Percentiles rank a stretch among this genome's conserved stretches.
Evolutionary conservation across 2,329 filamentous ascomycete genomes (phyloP).

Genomic region (Ustilaginoidea virens): DNA sequence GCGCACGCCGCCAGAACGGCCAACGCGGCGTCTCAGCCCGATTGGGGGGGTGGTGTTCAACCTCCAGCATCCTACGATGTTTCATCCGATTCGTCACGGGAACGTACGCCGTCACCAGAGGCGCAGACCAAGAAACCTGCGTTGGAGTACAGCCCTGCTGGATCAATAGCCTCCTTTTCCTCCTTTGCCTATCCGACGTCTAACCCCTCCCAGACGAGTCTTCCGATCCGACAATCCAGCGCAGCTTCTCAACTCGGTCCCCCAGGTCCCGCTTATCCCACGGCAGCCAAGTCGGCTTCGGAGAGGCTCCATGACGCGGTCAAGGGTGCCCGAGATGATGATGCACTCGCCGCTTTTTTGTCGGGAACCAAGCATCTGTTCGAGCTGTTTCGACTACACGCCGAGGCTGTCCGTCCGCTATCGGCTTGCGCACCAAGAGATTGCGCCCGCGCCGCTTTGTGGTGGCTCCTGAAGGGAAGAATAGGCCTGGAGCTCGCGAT

Average conservation of each 20-base stretch:
- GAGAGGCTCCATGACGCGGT: slow-evolving; percentile 26
- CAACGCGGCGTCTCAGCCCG: slow-evolving; percentile 17
- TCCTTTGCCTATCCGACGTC: slow-evolving; percentile 15
- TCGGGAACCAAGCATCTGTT: slow-evolving; percentile 57
- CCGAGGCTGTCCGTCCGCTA: slow-evolving; percentile 56
- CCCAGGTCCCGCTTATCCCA: slow-evolving; percentile 8
- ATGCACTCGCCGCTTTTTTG: slow-evolving; percentile 56
- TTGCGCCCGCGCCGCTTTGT: slow-evolving; percentile 58
- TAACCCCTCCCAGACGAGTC: slow-evolving; percentile 5
- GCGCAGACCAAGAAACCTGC: slow-evolving; percentile 9
- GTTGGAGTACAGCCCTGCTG: slow-evolving; percentile 26
- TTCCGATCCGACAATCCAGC: slow-evolving; percentile 11
- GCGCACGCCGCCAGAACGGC: slow-evolving; percentile 28
- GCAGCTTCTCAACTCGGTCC: slow-evolving; percentile 11
- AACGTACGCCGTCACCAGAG: slow-evolving; percentile 14
- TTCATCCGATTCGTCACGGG: slow-evolving; percentile 12
- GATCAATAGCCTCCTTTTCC: slow-evolving; percentile 18
- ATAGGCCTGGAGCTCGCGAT: slow-evolving; percentile 59
- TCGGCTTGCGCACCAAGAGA: slow-evolving; percentile 47
- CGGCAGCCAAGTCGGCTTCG: slow-evolving; percentile 17
- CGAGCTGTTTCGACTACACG: slow-evolving; percentile 61
- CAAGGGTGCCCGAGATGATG: slow-evolving; percentile 37
- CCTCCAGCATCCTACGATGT: slow-evolving; percentile 8
- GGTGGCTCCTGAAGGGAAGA: slow-evolving; percentile 83
- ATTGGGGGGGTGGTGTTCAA: slow-evolving; percentile 15